Evolutionary conservation across 1,284 basidiomycete genomes (phyloP).

Genomic region (Cutaneotrichosporon sp.): DNA sequence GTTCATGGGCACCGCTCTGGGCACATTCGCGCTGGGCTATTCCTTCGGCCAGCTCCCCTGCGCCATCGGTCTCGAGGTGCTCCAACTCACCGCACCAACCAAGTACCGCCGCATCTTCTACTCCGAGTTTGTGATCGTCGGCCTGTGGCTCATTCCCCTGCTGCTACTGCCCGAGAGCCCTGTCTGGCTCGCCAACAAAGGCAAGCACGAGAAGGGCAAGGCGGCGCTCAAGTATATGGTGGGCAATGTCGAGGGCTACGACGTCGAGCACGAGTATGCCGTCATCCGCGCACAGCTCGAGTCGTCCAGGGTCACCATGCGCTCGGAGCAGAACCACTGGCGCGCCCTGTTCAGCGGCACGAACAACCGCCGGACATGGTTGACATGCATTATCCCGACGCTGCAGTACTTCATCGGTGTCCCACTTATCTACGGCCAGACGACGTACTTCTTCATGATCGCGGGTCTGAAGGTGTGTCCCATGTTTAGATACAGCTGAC

Average conservation of each 20-base stretch:
- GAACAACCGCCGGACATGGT: slow-evolving; percentile 19
- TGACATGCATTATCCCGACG: slow-evolving; percentile 12
- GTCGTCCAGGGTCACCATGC: neutral
- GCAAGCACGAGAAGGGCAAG: slow-evolving; percentile 15
- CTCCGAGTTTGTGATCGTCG: slow-evolving; percentile 12
- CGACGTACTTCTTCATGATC: slow-evolving; percentile 21
- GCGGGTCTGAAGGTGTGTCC: slow-evolving; percentile 9
- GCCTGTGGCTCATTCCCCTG: slow-evolving; percentile 7
- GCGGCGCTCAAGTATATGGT: slow-evolving; percentile 11
- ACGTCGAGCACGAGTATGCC: slow-evolving; percentile 16
- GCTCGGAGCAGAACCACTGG: neutral
- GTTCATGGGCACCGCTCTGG: slow-evolving; percentile 2
- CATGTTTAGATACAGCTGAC: too few relatives aligned
- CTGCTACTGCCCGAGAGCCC: slow-evolving; percentile 7
- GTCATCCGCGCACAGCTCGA: slow-evolving; percentile 13
- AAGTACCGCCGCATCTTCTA: slow-evolving; percentile 10
- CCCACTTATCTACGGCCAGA: slow-evolving; percentile 19
- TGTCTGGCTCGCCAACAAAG: slow-evolving; percentile 12
- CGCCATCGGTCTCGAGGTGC: slow-evolving; percentile 6
- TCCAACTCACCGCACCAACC: slow-evolving; percentile 4
- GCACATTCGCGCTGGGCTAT: neutral
- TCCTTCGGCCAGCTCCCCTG: slow-evolving; percentile 3
- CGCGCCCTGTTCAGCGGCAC: slow-evolving; percentile 11
- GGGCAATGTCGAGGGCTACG: slow-evolving; percentile 16
- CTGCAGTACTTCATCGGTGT: slow-evolving; percentile 18